Evolutionary conservation across 306 rosid species (phyloP).

Genomic region (Casuarina cunninghamiana): DNA sequence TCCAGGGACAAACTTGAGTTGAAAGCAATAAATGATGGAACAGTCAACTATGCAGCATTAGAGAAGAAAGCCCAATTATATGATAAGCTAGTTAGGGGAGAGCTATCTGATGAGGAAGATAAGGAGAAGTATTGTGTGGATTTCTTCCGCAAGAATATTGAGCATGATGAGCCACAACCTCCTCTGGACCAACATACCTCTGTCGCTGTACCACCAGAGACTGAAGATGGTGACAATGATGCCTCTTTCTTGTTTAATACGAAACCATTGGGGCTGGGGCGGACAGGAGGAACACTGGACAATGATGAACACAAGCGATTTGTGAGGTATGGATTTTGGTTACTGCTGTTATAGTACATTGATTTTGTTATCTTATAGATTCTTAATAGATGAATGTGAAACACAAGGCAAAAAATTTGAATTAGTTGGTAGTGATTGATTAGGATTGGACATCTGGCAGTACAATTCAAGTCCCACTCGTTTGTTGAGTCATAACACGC

Average conservation of each 20-base stretch:
- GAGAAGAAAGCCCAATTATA: constrained; percentile 84
- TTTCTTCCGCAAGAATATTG: constrained; percentile 70
- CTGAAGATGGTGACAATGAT: constrained; percentile 48
- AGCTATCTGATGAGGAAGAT: constrained; percentile 86
- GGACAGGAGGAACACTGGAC: constrained; percentile 53
- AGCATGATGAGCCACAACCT: constrained; percentile 51
- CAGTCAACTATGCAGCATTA: constrained; percentile 76
- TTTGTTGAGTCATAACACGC: background rate
- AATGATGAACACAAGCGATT: constrained; percentile 71
- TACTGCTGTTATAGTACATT: background rate
- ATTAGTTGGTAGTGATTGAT: background rate
- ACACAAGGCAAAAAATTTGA: background rate
- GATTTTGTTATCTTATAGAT: background rate
- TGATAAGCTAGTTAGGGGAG: constrained; percentile 77
- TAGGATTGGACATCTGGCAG: too few relatives aligned
- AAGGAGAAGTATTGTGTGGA: constrained; percentile 91
- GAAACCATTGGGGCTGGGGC: constrained; percentile 59
- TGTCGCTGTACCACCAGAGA: constrained; percentile 26
- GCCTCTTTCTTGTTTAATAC: constrained; percentile 43
- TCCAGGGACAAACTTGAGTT: constrained; percentile 92
- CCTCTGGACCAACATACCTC: constrained; percentile 26
- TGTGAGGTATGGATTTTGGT: constrained; percentile 53
- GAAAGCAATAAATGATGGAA: constrained; percentile 82
- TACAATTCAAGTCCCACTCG: background rate
- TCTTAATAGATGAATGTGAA: background rate